Percentiles rank a stretch among this genome's conserved stretches.
These are phyloP conservation scores for Eucalyptus tenuipes DNA, from an alignment of 345 rosid species.

Conservation along the genomic window DNA sequence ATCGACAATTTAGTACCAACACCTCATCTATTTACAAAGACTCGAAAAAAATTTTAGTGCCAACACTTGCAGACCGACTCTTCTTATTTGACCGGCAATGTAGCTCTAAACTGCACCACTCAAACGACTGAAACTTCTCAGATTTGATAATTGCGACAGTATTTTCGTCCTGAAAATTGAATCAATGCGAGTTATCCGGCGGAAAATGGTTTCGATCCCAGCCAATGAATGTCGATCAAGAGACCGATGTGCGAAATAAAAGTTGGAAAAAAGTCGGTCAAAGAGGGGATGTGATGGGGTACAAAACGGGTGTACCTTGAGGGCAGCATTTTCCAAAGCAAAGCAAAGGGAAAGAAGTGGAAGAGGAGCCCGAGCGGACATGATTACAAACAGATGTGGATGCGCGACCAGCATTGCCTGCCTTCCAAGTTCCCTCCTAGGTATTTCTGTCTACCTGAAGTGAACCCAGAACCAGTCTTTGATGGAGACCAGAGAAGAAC, in stretches of 20 bases:
- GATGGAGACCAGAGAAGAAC: background rate
- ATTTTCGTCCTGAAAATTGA: background rate
- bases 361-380: background rate
- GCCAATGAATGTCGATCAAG: background rate
- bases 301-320: background rate
- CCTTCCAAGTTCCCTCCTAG: background rate
- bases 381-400: background rate
- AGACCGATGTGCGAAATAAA: background rate
- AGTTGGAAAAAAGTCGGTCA: background rate
- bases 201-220: background rate
- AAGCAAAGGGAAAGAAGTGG: background rate
- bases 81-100: background rate
- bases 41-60: background rate
- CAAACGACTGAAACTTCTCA: too few relatives aligned
- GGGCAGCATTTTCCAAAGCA: background rate
- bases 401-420: background rate
- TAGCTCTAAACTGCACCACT: background rate
- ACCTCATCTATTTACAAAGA: background rate
- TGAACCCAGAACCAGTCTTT: background rate
- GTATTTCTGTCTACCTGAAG: background rate
- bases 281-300: background rate
- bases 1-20: background rate
- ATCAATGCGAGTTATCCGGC: background rate
- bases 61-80: too few relatives aligned
- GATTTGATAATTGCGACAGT: rapidly evolving